A percentile compares a stretch with the other conserved stretches of the same genome.
Conservation (phyloP, 768 basidiomycete species). For the Neoboletus subvelutipes region DNA sequence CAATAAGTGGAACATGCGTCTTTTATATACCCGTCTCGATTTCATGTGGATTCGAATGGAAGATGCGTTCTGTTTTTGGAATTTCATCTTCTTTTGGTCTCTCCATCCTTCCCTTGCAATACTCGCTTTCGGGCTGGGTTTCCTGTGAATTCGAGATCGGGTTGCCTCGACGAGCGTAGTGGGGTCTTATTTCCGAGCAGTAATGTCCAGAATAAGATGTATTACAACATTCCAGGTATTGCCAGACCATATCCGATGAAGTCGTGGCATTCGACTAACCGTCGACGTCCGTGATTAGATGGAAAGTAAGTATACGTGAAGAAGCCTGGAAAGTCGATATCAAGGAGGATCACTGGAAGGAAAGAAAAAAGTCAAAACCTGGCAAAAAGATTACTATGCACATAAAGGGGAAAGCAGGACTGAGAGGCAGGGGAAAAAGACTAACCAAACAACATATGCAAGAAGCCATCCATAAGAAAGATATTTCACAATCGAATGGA, state of each 20-base stretch:
- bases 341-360: constrained; percentile 7
- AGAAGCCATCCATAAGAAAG: constrained; percentile 19
- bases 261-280: constrained; percentile 13
- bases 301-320: constrained; percentile 27
- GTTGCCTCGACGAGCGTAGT: not conserved
- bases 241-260: constrained; percentile 32
- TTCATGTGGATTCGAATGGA: constrained; percentile 19
- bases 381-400: constrained; percentile 21
- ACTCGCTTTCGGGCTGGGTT: not conserved
- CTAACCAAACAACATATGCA: constrained; percentile 24
- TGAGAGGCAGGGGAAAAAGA: constrained; percentile 1
- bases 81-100: constrained; percentile 9
- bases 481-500: constrained; percentile 7
- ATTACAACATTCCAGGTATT: constrained; percentile 41
- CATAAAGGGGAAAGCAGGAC: constrained; percentile 12
- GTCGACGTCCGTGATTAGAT: constrained; percentile 25
- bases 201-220: constrained; percentile 32
- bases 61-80: constrained; percentile 5
- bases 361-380: not conserved
- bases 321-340: constrained; percentile 13
- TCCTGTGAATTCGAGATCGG: not conserved
- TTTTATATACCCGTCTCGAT: not conserved
- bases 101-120: not conserved
- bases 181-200: constrained; percentile 16
- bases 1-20: not conserved